Evolutionary conservation across 1,139 yeast genomes (phyloP).

Genomic region (Kazachstania sp.): DNA sequence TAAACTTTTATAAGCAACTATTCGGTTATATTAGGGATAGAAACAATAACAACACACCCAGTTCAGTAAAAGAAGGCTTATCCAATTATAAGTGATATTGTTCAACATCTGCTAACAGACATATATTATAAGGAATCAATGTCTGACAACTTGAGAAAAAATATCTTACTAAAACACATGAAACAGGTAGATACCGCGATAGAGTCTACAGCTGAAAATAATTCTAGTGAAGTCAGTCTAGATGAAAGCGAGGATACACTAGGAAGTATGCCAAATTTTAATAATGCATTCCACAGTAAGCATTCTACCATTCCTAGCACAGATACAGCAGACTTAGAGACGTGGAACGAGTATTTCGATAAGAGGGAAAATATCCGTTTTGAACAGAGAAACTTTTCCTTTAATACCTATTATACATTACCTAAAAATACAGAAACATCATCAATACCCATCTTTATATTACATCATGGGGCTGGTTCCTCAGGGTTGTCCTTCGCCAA

Average conservation of each 20-base stretch:
- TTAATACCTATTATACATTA: constrained; percentile 53
- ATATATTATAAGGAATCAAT: no score
- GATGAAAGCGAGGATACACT: constrained; percentile 1
- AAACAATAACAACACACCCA: no score
- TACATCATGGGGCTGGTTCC: constrained; percentile 96
- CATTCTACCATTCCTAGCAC: not conserved
- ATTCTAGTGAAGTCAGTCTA: constrained; percentile 3
- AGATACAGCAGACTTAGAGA: constrained; percentile 11
- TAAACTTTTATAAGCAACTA: no score
- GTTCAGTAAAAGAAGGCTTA: no score
- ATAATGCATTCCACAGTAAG: not conserved
- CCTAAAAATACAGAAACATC: constrained; percentile 37
- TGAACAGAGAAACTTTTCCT: constrained; percentile 28
- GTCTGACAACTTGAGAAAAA: no score
- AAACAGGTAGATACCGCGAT: constrained; percentile 4
- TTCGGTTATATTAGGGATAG: no score
- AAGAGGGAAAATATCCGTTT: constrained; percentile 27
- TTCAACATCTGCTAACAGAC: no score
- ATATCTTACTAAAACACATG: constrained; percentile 7
- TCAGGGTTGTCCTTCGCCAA: constrained; percentile 69
- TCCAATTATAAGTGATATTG: no score
- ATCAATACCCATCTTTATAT: constrained; percentile 49
- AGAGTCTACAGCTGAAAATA: constrained; percentile 7
- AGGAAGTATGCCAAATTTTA: constrained; percentile 1
- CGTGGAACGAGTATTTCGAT: constrained; percentile 39